Conservation (phyloP, 306 rosid genomes). For the Quercus dentata region DNA sequence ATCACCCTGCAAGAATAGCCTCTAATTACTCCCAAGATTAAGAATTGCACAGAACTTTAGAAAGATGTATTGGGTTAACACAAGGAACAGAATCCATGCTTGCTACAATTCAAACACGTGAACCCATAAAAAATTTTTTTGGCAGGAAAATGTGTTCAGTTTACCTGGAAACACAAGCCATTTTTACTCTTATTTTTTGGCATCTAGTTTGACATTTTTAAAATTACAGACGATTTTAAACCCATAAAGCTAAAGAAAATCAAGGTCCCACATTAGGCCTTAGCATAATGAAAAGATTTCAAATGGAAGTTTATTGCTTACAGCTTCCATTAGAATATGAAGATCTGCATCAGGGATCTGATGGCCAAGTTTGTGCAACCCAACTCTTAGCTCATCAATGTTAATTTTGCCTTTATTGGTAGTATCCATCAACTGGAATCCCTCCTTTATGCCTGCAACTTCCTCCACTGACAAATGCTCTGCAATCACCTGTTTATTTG, state of each 20-base stretch:
- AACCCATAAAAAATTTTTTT: neutral
- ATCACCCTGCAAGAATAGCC: slow-evolving; percentile 70
- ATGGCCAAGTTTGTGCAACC: slow-evolving; percentile 89
- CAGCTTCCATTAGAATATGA: slow-evolving; percentile 90
- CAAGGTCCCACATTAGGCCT: neutral
- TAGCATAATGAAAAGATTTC: neutral
- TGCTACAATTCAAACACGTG: neutral
- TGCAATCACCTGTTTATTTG: slow-evolving; percentile 74
- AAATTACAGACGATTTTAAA: neutral
- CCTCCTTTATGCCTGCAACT: slow-evolving; percentile 86
- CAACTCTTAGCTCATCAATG: slow-evolving; percentile 74
- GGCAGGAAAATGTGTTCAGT: neutral
- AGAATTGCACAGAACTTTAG: slow-evolving; percentile 5
- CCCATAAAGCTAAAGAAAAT: neutral
- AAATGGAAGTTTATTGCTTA: slow-evolving; percentile 43
- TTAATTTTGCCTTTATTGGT: slow-evolving; percentile 67
- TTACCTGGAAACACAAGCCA: neutral
- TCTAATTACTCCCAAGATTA: slow-evolving; percentile 22
- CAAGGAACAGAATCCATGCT: neutral
- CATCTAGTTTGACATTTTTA: slow-evolving; percentile 5
- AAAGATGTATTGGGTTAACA: neutral
- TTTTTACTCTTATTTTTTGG: neutral
- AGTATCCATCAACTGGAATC: slow-evolving; percentile 75
- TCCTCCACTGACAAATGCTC: slow-evolving; percentile 91
- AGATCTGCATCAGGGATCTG: slow-evolving; percentile 67